Percentiles rank a stretch among this genome's conserved stretches.
These are phyloP conservation scores for Phytophthora cactorum DNA, from an alignment of 352 stramenopile species.

Conservation along the genomic window DNA sequence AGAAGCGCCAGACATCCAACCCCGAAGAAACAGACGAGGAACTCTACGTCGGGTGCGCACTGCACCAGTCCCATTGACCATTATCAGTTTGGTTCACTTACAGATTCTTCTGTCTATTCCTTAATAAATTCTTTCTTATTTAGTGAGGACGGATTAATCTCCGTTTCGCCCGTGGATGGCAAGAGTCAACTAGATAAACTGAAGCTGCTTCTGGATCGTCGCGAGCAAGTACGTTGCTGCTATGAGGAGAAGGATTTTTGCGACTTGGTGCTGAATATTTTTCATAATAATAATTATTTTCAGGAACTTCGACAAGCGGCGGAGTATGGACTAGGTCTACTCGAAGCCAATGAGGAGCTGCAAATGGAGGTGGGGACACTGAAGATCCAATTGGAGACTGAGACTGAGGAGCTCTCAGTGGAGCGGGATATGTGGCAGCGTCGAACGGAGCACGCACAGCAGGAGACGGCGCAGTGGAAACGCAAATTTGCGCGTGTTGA, in stretches of 20 bases:
- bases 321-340: conserved; percentile 77
- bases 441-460: conserved; percentile 60
- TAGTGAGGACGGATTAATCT: conserved; percentile 72
- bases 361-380: conserved; percentile 70
- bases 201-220: conserved; percentile 52
- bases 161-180: conserved; percentile 51
- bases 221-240: conserved; percentile 40
- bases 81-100: conserved; percentile 20
- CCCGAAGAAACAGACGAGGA: conserved; percentile 54
- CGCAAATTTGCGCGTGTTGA: conserved; percentile 64
- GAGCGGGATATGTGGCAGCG: conserved; percentile 71
- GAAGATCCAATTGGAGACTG: conserved; percentile 75
- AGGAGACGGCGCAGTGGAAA: conserved; percentile 76
- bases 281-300: conserved; percentile 8
- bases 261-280: conserved; percentile 5
- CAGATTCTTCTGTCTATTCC: conserved; percentile 3
- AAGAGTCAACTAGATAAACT: conserved; percentile 52
- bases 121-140: conserved; percentile 8
- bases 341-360: conserved; percentile 83
- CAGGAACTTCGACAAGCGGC: conserved; percentile 80
- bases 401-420: conserved; percentile 62
- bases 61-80: conserved; percentile 17
- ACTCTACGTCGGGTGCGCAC: conserved; percentile 67
- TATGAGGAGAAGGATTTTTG: background rate
- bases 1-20: conserved; percentile 20